Conservation (phyloP, 2,329 filamentous ascomycete species). For the Rhexocercosporidium sp. region DNA sequence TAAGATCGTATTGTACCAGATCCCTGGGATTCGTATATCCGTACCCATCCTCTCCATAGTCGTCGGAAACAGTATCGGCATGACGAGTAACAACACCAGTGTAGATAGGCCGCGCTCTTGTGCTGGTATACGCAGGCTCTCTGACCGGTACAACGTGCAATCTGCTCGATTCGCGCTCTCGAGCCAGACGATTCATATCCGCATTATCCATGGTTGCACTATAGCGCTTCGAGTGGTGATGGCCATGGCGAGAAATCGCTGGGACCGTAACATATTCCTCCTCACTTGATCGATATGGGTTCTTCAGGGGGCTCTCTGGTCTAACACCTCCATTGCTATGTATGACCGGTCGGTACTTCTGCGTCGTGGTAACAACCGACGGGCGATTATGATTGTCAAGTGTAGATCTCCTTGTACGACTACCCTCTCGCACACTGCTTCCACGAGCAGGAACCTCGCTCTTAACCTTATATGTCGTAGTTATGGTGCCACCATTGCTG, state of each 20-base stretch:
- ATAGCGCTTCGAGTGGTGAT: constrained; percentile 47
- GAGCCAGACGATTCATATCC: constrained; percentile 44
- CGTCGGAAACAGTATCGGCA: constrained; percentile 49
- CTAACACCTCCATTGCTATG: constrained; percentile 41
- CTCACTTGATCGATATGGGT: constrained; percentile 59
- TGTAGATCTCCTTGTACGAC: constrained; percentile 54
- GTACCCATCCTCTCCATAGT: constrained; percentile 64
- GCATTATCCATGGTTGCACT: constrained; percentile 57
- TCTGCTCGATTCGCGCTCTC: constrained; percentile 32
- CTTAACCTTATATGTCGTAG: constrained; percentile 61
- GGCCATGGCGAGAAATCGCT: constrained; percentile 58
- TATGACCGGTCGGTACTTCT: constrained; percentile 41
- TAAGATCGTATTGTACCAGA: constrained; percentile 64
- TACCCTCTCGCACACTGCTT: constrained; percentile 53
- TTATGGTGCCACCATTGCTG: constrained; percentile 44
- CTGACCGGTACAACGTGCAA: constrained; percentile 31
- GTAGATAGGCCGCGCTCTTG: constrained; percentile 33
- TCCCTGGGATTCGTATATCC: constrained; percentile 69
- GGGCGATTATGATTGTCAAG: constrained; percentile 54
- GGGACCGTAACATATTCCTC: constrained; percentile 61
- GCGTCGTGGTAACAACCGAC: constrained; percentile 59
- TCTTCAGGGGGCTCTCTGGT: constrained; percentile 56
- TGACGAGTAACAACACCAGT: constrained; percentile 44
- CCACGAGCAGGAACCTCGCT: constrained; percentile 56
- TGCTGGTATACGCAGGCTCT: constrained; percentile 32